Conservation (phyloP, 139 green algal genomes). For the Micractinium sp. region DNA sequence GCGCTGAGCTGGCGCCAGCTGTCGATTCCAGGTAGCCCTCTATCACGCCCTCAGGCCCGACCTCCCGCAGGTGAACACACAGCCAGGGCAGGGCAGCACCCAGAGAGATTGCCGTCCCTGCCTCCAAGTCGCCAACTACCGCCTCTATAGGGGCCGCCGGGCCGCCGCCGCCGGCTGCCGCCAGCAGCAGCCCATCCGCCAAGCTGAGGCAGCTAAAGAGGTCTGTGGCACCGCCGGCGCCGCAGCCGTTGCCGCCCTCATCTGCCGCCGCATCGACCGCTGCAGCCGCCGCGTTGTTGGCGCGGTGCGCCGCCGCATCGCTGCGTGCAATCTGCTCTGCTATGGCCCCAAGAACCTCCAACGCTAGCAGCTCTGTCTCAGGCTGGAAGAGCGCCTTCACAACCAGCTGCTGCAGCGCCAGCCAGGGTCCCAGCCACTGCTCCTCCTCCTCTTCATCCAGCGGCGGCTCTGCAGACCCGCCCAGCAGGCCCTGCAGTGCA, state of each 20-base stretch:
- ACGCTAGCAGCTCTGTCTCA: constrained; percentile 63
- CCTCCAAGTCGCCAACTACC: constrained; percentile 69
- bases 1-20: constrained; percentile 38
- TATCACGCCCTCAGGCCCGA: neutral
- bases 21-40: constrained; percentile 40
- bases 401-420: constrained; percentile 81
- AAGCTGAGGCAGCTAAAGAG: constrained; percentile 27
- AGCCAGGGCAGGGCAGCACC: constrained; percentile 78
- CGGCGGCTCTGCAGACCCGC: neutral
- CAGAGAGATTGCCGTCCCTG: constrained; percentile 76
- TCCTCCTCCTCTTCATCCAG: constrained; percentile 3
- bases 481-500: constrained; percentile 38
- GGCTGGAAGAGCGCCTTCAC: constrained; percentile 82
- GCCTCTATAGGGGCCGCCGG: constrained; percentile 42
- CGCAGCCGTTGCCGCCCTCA: neutral
- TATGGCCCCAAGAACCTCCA: constrained; percentile 47
- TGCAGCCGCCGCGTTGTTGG: neutral
- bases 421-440: constrained; percentile 35
- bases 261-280: neutral
- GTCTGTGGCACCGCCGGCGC: neutral
- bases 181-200: constrained; percentile 23
- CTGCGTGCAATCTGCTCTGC: constrained; percentile 22
- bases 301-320: constrained; percentile 4
- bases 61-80: constrained; percentile 60
- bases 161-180: constrained; percentile 35